Percentiles rank a stretch among this genome's conserved stretches.
Conservation (phyloP, 371 early-diverging fungal genomes). For the Capniomyces stellatus region DNA sequence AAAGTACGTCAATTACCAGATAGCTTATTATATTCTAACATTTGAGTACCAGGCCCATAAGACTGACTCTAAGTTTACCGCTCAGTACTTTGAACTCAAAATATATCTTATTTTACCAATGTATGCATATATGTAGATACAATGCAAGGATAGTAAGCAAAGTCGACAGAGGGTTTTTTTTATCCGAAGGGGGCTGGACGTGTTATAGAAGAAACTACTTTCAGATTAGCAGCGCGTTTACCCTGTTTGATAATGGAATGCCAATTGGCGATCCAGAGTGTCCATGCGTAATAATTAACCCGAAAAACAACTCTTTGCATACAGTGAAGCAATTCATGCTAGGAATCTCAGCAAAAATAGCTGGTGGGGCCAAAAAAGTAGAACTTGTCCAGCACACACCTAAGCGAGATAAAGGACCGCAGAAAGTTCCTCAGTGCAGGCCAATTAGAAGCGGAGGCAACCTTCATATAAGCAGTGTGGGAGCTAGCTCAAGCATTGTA, state of each 20-base stretch:
- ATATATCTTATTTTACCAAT: too few species aligned
- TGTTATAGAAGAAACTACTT: slow-evolving; percentile 93
- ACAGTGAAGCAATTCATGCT: slow-evolving; percentile 41
- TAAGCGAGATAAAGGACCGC: slow-evolving; percentile 88
- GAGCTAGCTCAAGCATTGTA: slow-evolving; percentile 35
- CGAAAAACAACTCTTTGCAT: slow-evolving; percentile 7
- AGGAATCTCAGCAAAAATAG: slow-evolving; percentile 44
- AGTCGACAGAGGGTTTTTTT: slow-evolving; percentile 23
- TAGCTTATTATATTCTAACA: too few species aligned
- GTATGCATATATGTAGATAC: too few species aligned
- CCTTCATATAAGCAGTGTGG: slow-evolving; percentile 30
- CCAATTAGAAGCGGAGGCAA: slow-evolving; percentile 41
- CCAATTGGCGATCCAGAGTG: slow-evolving; percentile 24
- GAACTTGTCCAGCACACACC: slow-evolving; percentile 83
- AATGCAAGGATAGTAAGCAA: slow-evolving; percentile 11
- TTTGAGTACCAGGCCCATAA: too few species aligned
- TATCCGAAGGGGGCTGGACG: slow-evolving; percentile 47
- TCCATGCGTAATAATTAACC: slow-evolving; percentile 33
- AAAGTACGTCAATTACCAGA: too few species aligned
- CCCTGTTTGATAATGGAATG: too few species aligned
- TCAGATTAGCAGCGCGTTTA: slow-evolving; percentile 64
- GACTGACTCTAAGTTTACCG: too few species aligned
- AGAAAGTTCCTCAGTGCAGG: slow-evolving; percentile 45
- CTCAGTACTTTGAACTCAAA: too few species aligned
- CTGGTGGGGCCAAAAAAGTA: slow-evolving; percentile 47